Evolutionary conservation across 495 filamentous ascomycete species (phyloP).

Genomic region (Penicillium psychrofluorescens): DNA sequence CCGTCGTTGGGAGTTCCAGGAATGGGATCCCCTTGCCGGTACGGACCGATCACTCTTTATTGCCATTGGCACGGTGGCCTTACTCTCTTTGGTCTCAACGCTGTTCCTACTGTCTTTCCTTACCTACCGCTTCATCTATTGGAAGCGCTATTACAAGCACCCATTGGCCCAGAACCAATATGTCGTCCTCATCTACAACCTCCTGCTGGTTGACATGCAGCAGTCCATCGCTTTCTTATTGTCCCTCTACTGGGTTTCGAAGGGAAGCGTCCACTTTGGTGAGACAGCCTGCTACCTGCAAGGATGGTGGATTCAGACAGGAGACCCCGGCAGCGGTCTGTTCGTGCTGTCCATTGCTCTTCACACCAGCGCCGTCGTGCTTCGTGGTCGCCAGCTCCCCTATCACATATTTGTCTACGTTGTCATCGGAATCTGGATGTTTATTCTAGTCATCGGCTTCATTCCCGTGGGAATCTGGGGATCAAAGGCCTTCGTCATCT

Average conservation of each 20-base stretch:
- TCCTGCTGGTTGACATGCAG: constrained; percentile 65
- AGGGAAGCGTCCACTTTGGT: constrained; percentile 46
- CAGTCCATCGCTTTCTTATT: constrained; percentile 62
- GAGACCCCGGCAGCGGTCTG: constrained; percentile 60
- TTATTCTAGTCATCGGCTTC: constrained; percentile 49
- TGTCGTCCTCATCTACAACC: constrained; percentile 65
- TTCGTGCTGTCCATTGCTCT: constrained; percentile 62
- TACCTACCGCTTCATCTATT: constrained; percentile 49
- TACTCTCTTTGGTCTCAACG: constrained; percentile 50
- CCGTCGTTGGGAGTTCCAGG: constrained; percentile 17
- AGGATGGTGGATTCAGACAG: constrained; percentile 63
- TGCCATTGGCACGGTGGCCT: constrained; percentile 47
- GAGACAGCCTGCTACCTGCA: constrained; percentile 58
- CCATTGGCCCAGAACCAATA: constrained; percentile 56
- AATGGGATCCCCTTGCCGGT: constrained; percentile 9
- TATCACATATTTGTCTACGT: constrained; percentile 39
- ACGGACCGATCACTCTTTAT: constrained; percentile 37
- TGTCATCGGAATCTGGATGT: constrained; percentile 48
- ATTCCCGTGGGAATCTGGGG: constrained; percentile 47
- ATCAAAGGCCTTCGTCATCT: constrained; percentile 48
- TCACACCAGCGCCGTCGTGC: constrained; percentile 56
- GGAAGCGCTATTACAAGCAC: constrained; percentile 41
- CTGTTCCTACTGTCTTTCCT: constrained; percentile 45
- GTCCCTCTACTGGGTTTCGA: constrained; percentile 49
- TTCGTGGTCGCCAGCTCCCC: constrained; percentile 50